These are phyloP conservation scores for Fomitopsis palustris DNA, from an alignment of 1,284 basidiomycete species.

Conservation along the genomic window DNA sequence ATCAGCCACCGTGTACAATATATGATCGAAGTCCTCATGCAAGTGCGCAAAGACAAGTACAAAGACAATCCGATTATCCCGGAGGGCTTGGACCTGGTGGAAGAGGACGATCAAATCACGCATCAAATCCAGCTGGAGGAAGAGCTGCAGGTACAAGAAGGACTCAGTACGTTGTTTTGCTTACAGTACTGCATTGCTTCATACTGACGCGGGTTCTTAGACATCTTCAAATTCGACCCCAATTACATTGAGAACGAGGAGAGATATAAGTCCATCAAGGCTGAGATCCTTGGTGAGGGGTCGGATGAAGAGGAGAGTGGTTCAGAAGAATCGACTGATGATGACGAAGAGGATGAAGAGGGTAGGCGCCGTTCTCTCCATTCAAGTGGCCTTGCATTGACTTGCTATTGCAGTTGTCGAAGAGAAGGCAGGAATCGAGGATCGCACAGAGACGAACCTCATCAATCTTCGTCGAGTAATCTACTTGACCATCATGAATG, in stretches of 20 bases:
- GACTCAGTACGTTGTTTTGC: conserved; percentile 84
- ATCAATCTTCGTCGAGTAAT: conserved; percentile 94
- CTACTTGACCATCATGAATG: conserved; percentile 99
- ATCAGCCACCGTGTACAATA: conserved; percentile 98
- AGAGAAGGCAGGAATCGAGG: conserved; percentile 88
- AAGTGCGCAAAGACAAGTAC: conserved; percentile 97
- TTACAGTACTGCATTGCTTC: conserved; percentile 1
- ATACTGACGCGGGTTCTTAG: conserved; percentile 36
- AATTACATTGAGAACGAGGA: conserved; percentile 91
- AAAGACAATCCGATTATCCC: conserved; percentile 96
- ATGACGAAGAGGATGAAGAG: conserved; percentile 55
- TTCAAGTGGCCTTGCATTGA: not conserved
- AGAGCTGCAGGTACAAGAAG: conserved; percentile 91
- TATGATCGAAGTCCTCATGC: conserved; percentile 99
- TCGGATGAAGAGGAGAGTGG: conserved; percentile 71
- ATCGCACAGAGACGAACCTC: conserved; percentile 92
- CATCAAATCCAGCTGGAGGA: conserved; percentile 92
- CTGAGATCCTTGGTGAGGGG: conserved; percentile 90
- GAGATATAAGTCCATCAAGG: conserved; percentile 88
- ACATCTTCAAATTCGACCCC: conserved; percentile 95
- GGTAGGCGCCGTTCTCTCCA: conserved; percentile 25
- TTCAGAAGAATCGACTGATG: conserved; percentile 56
- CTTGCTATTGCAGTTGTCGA: conserved; percentile 42
- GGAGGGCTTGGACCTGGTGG: conserved; percentile 93
- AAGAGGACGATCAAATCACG: conserved; percentile 97